Base-by-base conservation (phyloP, 140 eudicot genomes). In the Erigeron philadelphicus region DNA sequence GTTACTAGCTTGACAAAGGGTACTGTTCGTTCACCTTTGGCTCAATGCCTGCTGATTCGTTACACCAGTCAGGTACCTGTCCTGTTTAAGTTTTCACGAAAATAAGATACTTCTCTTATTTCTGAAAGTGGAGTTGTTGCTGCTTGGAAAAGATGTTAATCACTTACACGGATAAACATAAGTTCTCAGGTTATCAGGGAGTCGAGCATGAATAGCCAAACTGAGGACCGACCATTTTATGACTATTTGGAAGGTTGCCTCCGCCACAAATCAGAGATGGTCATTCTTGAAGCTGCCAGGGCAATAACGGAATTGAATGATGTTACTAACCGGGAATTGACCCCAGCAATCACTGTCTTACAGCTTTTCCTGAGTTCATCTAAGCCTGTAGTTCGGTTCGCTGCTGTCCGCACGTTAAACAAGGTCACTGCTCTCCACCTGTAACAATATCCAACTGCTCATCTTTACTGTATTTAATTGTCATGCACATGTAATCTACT, bases 191-290 rank as follows among this genome's bases (percentile, higher is more conserved):
- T 92, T 56, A 88, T 92, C 62, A 81, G 90, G 72, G 98, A 92
- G 79, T 78, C 96, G 74, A 71, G 81, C 61, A 72, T 70, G 70
- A 76, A 75, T 49, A 67, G 64, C 74, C 85, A 79, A 81, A 72
- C 84, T 15, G 95, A 95, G 70, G 98, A 92, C 69, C 95, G 95
- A 7, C 98, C 95, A 38, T 88, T 92, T 72, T 92, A 88, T 78
- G 98, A 92, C 83, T 92, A 92, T 80, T 57, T 70, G 72, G 96
- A 92, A 83, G 80, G 95, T 56, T 92, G 96, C 64, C 93, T 88
- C 13, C 92, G 95, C 40, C 96, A 92, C 84, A 92, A 92, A 85
- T 80, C 96, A 64, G 96, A 92, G 79, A 92, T 88, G 98, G 98
- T 92, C 69, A 92, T 88, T 72, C 86, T 86, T 54, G 96, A 92